Percentiles rank a stretch among this genome's conserved stretches.
These are phyloP conservation scores for Phaffomyces thermotolerans DNA, from an alignment of 805 yeast genomes.

Conservation along the genomic window DNA sequence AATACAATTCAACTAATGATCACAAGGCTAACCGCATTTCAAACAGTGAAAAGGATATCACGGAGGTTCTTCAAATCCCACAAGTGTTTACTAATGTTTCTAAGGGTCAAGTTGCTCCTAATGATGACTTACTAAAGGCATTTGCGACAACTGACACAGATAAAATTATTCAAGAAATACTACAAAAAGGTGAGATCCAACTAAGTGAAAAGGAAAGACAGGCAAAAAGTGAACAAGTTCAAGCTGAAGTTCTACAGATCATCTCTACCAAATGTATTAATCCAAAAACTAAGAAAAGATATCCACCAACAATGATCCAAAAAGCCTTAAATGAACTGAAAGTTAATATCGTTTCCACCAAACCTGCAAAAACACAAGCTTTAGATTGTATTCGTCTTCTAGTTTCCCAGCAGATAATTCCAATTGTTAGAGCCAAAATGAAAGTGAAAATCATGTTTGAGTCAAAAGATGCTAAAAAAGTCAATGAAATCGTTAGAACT, in stretches of 20 bases:
- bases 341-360: conserved; percentile 66
- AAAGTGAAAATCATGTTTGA: conserved; percentile 60
- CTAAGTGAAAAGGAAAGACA: conserved; percentile 89
- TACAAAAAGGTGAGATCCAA: conserved; percentile 90
- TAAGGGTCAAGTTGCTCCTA: conserved; percentile 87
- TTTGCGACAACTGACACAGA: conserved; percentile 76
- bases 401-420: conserved; percentile 74
- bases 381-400: conserved; percentile 81
- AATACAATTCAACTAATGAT: no score
- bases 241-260: conserved; percentile 74
- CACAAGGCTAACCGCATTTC: conserved; percentile 8
- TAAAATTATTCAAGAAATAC: conserved; percentile 69
- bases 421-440: conserved; percentile 94
- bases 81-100: conserved; percentile 90
- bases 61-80: conserved; percentile 94
- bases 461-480: conserved; percentile 42
- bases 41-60: conserved; percentile 71
- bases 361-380: conserved; percentile 82
- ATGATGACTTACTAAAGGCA: conserved; percentile 66
- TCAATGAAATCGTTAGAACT: conserved; percentile 35
- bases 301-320: conserved; percentile 91
- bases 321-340: conserved; percentile 75
- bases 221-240: conserved; percentile 62
- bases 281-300: conserved; percentile 82
- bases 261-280: conserved; percentile 88